Percentiles rank a stretch among this genome's conserved stretches.
Conservation (phyloP, 768 basidiomycete genomes). For the Russula ochroleuca region DNA sequence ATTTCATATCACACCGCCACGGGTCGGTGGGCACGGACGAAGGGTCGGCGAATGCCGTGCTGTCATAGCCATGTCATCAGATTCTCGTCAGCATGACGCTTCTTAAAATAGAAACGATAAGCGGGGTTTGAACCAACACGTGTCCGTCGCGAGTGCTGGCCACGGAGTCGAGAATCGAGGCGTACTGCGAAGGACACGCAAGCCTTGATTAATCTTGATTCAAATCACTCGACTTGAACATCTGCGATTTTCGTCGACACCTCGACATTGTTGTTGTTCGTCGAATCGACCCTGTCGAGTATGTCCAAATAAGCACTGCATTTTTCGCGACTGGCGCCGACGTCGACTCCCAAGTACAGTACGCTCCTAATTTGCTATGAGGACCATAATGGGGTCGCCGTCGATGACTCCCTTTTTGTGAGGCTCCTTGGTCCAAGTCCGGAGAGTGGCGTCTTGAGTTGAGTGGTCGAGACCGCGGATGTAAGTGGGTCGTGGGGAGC, state of each 20-base stretch:
- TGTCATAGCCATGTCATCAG: background rate
- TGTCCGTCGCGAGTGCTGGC: background rate
- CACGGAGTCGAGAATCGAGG: background rate
- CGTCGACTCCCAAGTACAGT: background rate
- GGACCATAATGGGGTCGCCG: no score
- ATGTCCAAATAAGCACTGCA: background rate
- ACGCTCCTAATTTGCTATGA: background rate
- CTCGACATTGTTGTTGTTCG: background rate
- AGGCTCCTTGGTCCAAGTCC: background rate
- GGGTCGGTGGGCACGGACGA: background rate
- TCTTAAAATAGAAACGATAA: background rate
- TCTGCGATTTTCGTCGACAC: background rate
- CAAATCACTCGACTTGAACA: background rate
- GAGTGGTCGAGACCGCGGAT: background rate
- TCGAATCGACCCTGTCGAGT: background rate
- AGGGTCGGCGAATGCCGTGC: background rate
- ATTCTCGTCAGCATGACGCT: background rate
- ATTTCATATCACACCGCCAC: background rate
- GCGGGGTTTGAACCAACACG: background rate
- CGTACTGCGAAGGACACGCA: background rate
- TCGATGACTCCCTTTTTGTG: background rate
- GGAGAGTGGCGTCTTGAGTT: background rate
- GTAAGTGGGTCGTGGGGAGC: background rate
- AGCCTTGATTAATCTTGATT: background rate
- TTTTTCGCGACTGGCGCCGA: no score